Base-by-base conservation (phyloP, 176 grass and related monocot genomes). In the Carex cristatella region DNA sequence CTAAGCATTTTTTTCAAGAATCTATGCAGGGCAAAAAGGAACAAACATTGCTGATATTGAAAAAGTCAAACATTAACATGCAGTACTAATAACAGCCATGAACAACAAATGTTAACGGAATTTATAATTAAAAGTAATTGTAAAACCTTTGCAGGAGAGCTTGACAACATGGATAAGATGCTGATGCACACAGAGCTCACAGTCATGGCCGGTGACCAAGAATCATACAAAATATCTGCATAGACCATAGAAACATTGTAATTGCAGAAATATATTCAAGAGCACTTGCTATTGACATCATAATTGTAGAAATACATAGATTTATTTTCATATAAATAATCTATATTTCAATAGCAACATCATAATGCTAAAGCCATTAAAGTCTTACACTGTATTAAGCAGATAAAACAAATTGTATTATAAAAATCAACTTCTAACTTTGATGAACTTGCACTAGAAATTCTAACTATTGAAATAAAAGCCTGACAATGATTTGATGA, bases 221-320 rank as follows among this genome's bases (percentile, higher is more conserved):
- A 97, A 69, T 97, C 92, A 60, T 97, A 97, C 55, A 97, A 85
- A 86, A 97, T 97, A 90, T 97, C 94, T 97, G 88, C 12, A 85
- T 42, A 67, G 51, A 83, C 65, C 7, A 38, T 2, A 84, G 86
- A 83, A 54, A 89, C 28, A 2, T 79, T 57, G 28, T 79, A 58
- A 79, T 56, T 58, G 13, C 12, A 79, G 53, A 35, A 58, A 57
- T 79, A 57, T 58, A 57, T 78, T 33, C 51, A 35, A 35, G 7
- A 35, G 14, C 13, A 56, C 28, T 79, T 16, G 48, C 33, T 79
- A 78, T 58, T 79, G 74, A 79, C 74, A 79, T 57, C 4, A 79
- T 57, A 79, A 58, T 79, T 35, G 27, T 32, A 78, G 28, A 58
- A 71, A 79, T 79, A 56, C 51, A 79, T 16, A 58, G 53, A 35